Evolutionary conservation across 208 protist species (phyloP), one percentile per base, ranked within the genome.

Genomic region (Porcisia deanei): DNA sequence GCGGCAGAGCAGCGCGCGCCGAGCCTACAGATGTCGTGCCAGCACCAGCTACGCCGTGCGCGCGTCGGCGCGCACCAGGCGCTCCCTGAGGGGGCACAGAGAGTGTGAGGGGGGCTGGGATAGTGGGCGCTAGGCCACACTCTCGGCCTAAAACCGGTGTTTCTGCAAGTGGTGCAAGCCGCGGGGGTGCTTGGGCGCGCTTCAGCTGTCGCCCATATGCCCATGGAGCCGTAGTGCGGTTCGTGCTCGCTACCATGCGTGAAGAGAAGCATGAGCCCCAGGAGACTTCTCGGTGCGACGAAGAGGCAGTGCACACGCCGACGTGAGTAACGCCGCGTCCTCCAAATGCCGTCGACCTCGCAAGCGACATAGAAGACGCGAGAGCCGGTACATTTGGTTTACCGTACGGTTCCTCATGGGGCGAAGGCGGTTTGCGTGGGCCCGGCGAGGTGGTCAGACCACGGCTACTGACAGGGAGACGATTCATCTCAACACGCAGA

Each of bases 1-100:
- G 66, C 10, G 66, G 47, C 4, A 71, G 47, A 9, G 66, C 66
- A 16, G 66, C 37, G 66, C 66, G 66, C 66, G 47, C 49, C 47
- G 47, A 37, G 30, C 47, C 52, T 16, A 57, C 25, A 20, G 14
- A 67, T 20, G 41, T 30, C 22, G 20, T 8, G 4, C 6, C 63
- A 43, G 63, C 39, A 43, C 22, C 41, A 47, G 37, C 22, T 18
- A 43, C 63, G 10, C 0, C 18, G 41, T 12, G 25, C 63, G 22
- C 25, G 41, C 16, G 63, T 16, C 41, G 63, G 3, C 22, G 63
- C 18, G 63, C 41, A 6, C 63, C 1, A 49, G 47, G 22, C 10
- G 41, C 22, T 1, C 25, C 39, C 41, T 67, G 7, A 47, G 63
- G 47, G 9, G 39, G 22, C 34, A 30, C 63, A 25, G 41, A 20